These are phyloP conservation scores for Trebouxiophyceae sp. DNA, from an alignment of 163 green algal species.

Conservation along the genomic window DNA sequence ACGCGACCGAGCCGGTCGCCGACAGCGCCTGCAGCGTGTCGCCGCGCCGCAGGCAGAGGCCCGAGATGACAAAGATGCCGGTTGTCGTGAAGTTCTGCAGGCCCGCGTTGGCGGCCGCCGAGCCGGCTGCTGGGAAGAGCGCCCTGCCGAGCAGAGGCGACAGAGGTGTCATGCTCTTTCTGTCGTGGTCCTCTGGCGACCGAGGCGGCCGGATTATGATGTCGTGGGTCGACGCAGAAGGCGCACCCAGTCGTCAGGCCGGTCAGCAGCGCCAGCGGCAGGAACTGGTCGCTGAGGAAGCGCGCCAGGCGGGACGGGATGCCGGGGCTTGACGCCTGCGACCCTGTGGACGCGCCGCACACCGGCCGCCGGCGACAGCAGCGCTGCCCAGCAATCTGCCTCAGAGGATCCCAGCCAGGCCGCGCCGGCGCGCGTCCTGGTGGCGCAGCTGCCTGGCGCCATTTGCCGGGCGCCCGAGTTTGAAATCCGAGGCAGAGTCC, in stretches of 20 bases:
- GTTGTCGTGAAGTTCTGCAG: constrained; percentile 28
- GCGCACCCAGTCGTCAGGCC: constrained; percentile 16
- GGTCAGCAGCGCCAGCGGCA: constrained; percentile 19
- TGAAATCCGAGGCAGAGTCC: too few species aligned
- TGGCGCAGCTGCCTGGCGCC: too few species aligned
- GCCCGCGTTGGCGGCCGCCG: constrained; percentile 20
- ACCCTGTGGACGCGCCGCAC: too few species aligned
- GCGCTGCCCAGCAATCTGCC: too few species aligned
- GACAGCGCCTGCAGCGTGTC: constrained; percentile 26
- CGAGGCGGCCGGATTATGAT: too few species aligned
- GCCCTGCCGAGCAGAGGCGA: constrained; percentile 14
- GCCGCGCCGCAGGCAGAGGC: constrained; percentile 12
- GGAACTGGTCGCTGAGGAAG: constrained; percentile 14
- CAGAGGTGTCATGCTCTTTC: not conserved
- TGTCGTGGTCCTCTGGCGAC: too few species aligned
- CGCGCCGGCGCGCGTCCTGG: too few species aligned
- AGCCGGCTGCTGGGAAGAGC: constrained; percentile 18
- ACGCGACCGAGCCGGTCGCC: constrained; percentile 34
- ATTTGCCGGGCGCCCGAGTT: too few species aligned
- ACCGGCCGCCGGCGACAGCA: not conserved
- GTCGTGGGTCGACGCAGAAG: too few species aligned
- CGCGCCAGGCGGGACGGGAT: not conserved
- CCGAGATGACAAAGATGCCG: constrained; percentile 48
- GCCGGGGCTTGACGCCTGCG: not conserved
- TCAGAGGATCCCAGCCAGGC: too few species aligned